Evolutionary conservation across 2,329 filamentous ascomycete species (phyloP), one percentile per base, ranked within the genome.

Genomic region (Bipolaris bicolor): DNA sequence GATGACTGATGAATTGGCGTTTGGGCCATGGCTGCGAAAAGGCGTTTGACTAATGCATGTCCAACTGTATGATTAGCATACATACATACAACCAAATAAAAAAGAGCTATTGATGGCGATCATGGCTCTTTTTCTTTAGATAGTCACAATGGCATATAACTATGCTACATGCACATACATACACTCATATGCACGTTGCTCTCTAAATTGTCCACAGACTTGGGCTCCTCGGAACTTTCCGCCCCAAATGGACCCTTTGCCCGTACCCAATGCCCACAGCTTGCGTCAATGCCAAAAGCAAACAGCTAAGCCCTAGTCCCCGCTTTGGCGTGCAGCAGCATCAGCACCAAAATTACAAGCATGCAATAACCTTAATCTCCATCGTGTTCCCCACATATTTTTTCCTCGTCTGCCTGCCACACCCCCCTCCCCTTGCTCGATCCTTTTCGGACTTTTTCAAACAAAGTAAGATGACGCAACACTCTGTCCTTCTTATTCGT

Each of bases 1-100:
- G 34, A 53, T 31, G 44, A 57, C 39, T 43, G 44, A 57, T 26
- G 49, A 49, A 24, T 31, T 39, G 44, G 55, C 50, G 55, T 53
- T 53, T 34, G 24, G 44, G 37, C 31, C 11, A 31, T 24, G 34
- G 11, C 22, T 45, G 36, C 26, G 24, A 16, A 46, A 29, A n/a
- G 26, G 18, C 9, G 22, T 53, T 7, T 44, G 26, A 44, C 20
- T 7, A 39, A n/a, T 15, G 22, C 20, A 10, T 43, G 20, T 39
- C 31, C 31, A 10, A 43, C 22, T 22, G n/a, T 43, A 55, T 45
- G 46, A 22, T 11, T 51, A 45, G 16, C 24, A 31, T 31, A n/a
- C 26, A 29, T 29, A 29, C 26, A 29, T 29, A 29, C 7, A 29
- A 2, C 5, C 26, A 29, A 29, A 3, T 4, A 22, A 6, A 45